phyloP scores from a whole-genome alignment of 164 flowering plant genomes.

The Aristolochia fimbriata region DNA sequence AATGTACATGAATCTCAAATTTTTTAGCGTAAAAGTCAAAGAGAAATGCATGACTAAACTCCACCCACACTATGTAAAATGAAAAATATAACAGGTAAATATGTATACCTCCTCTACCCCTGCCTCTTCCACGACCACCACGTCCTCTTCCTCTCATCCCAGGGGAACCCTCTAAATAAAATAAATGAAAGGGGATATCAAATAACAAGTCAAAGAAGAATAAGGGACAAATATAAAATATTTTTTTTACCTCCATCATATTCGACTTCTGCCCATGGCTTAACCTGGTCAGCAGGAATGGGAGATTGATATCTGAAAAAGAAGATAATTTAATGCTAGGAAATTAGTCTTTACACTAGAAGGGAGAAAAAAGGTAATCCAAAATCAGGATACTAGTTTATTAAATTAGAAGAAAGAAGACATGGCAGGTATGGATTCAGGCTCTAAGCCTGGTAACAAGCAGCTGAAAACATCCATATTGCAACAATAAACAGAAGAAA shows the following conservation, averaged over 20 bases:
- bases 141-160: constrained; percentile 26
- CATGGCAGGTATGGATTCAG: too few species aligned
- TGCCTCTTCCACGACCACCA: constrained; percentile 28
- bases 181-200: background rate
- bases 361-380: too few species aligned
- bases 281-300: constrained; percentile 54
- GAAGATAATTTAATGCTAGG: background rate
- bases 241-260: constrained; percentile 41
- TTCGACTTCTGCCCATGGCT: constrained; percentile 36
- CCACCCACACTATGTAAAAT: background rate
- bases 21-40: background rate
- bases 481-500: too few species aligned
- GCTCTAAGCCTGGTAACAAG: too few species aligned
- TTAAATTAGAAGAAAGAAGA: too few species aligned
- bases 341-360: too few species aligned
- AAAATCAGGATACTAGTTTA: too few species aligned
- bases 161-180: constrained; percentile 25
- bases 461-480: too few species aligned
- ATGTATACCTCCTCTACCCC: constrained; percentile 18
- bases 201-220: background rate
- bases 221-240: background rate
- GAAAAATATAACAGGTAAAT: background rate
- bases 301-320: constrained; percentile 49
- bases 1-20: too few species aligned
- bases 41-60: background rate